Base-by-base conservation (phyloP, 495 filamentous ascomycete species). In the Annulohypoxylon stygium region DNA sequence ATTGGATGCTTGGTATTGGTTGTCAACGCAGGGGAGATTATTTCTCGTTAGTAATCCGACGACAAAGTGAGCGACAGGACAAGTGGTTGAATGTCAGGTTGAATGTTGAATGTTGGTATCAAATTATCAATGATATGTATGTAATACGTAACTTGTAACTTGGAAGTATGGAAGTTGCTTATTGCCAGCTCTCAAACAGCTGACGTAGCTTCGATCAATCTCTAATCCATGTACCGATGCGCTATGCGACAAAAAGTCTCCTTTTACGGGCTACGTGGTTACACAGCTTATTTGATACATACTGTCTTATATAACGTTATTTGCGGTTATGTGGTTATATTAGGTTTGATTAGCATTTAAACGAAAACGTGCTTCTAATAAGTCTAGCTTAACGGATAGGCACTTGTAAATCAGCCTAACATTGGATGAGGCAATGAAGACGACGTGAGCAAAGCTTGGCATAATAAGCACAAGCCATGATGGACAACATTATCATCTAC, bases 151-250 rank as follows among this genome's bases (percentile, higher is more conserved):
- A 51, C n/a, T 16, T 45, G 37, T 66, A 16, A 68, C 41, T 33
- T 61, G 41, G n/a, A 25, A 67, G 11, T 50, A 25, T 47, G 18
- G n/a, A 51, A 53, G 30, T 33, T 53, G 2, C 20, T 20, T 12
- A 66, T 61, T 61, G 65, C 65, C 69, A 64, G 67, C 67, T 70
- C 34, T 25, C 23, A 50, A 65, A 65, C 55, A 75, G 75, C 75
- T 78, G 76, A 78, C 76, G 76, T 78, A 78, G 76, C 70, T 78
- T 60, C 65, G 41, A 61, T 67, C 60, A 60, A 20, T 65, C 39
- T 60, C 39, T 30, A 30, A 30, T 30, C 2, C 6, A 14, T 9
- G 33, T 37, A 58, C 54, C 12, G 2, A 58, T 58, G 54, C 5
- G 30, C 30, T 18, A 39, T 33, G 30, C 55, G 36, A 59, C 12